These are phyloP conservation scores for Myriosclerotinia scirpicola DNA, from an alignment of 2,329 filamentous ascomycete genomes.

Conservation along the genomic window DNA sequence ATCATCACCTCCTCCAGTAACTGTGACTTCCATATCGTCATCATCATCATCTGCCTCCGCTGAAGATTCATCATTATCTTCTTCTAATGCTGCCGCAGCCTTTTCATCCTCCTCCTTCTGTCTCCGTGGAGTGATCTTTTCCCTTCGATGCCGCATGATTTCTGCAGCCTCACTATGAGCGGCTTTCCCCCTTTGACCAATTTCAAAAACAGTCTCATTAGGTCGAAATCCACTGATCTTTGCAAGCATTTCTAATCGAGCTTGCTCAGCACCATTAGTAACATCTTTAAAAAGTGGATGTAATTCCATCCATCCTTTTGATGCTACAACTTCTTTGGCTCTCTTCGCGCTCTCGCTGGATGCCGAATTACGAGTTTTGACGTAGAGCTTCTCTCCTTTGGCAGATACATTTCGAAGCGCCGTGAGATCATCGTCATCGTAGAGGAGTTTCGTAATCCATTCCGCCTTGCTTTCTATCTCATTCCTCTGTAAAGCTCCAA, in stretches of 20 bases:
- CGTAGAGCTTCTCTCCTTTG: conserved; percentile 92
- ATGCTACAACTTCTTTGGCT: conserved; percentile 72
- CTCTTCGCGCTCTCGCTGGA: conserved; percentile 88
- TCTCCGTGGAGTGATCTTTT: conserved; percentile 62
- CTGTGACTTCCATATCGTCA: conserved; percentile 42
- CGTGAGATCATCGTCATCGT: conserved; percentile 72
- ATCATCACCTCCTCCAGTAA: conserved; percentile 43
- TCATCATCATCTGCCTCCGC: conserved; percentile 41
- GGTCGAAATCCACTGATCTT: conserved; percentile 87
- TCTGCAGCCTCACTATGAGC: conserved; percentile 66
- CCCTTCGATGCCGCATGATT: conserved; percentile 71
- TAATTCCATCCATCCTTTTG: conserved; percentile 69
- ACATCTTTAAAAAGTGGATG: conserved; percentile 79
- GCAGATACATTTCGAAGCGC: conserved; percentile 69
- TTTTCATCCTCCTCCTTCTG: conserved; percentile 45
- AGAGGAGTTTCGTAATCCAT: conserved; percentile 76
- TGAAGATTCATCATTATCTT: conserved; percentile 39
- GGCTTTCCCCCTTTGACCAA: conserved; percentile 70
- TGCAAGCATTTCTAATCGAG: conserved; percentile 82
- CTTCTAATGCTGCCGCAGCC: conserved; percentile 37
- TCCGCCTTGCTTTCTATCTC: conserved; percentile 75
- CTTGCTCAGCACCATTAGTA: conserved; percentile 63
- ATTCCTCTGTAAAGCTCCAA: conserved; percentile 73
- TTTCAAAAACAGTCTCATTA: conserved; percentile 93
- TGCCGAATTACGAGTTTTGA: conserved; percentile 85